A percentile compares a stretch with the other conserved stretches of the same genome.
phyloP scores from a whole-genome alignment of 805 yeast species.

The Hanseniaspora valbyensis region DNA sequence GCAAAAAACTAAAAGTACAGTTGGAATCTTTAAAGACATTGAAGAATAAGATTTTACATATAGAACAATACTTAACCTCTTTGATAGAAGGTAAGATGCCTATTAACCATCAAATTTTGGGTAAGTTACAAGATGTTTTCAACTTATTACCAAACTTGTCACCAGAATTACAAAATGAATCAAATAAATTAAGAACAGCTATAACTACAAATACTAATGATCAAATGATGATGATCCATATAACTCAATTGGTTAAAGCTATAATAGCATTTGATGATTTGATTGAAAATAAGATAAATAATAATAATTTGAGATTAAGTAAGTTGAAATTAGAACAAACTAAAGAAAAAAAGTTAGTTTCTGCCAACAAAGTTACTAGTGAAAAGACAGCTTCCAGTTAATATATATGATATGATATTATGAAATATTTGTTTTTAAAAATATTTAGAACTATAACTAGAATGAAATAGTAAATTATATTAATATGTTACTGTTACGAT shows the following conservation, averaged over 20 bases:
- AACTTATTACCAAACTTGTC: constrained; percentile 77
- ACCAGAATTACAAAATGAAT: constrained; percentile 22
- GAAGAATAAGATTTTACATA: constrained; percentile 65
- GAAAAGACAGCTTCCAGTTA: too few relatives aligned
- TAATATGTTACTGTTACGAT: too few relatives aligned
- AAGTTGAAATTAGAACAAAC: constrained; percentile 31
- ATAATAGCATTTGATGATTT: constrained; percentile 93
- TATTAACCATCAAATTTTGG: constrained; percentile 78
- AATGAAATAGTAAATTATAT: too few relatives aligned
- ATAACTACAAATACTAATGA: constrained; percentile 91
- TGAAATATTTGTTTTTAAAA: too few relatives aligned
- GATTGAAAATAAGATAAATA: constrained; percentile 88
- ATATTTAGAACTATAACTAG: too few relatives aligned
- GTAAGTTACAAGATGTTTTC: constrained; percentile 88
- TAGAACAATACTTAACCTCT: constrained; percentile 63
- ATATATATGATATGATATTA: too few relatives aligned
- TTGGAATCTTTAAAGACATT: constrained; percentile 79
- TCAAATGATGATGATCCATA: constrained; percentile 86
- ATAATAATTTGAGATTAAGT: constrained; percentile 40
- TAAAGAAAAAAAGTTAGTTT: constrained; percentile 26
- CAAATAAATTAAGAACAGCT: constrained; percentile 47
- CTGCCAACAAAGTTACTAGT: neutral
- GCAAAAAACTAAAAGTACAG: constrained; percentile 79
- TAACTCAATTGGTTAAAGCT: constrained; percentile 80
- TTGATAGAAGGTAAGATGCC: constrained; percentile 67